Evolutionary conservation across 805 yeast genomes (phyloP), one percentile per base, ranked within the genome.

Genomic region (Pichia nakasei): DNA sequence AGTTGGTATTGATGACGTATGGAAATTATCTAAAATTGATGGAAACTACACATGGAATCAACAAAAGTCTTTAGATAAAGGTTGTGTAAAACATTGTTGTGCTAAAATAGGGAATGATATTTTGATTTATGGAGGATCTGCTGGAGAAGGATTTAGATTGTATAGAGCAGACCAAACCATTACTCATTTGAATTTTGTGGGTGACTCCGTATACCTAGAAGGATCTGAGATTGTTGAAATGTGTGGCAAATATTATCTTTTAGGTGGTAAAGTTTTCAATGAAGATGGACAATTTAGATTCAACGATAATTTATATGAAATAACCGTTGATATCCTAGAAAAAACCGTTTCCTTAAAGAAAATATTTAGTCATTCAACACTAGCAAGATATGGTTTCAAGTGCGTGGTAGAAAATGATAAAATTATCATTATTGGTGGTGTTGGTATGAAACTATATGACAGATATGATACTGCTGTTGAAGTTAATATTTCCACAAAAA

Each of bases 1-100:
- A 3, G 56, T 59, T 9, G 61, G 67, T 0, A 56, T 75, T 21
- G 26, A 52, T 5, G 81, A 76, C 39, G 55, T 64, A 26, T 76
- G 78, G 77, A 41, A 58, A 4, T 54, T 70, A 5, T 19, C n/a
- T 11, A 22, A 20, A 2, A 43, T 43, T 2, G 48, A 52, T 24
- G 43, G 43, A 12, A 4, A 22, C 4, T 54, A 50, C 13, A 31
- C 41, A 4, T 82, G 87, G 87, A 41, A 36, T 1, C 44, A 55
- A 37, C 48, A 63, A 2, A 55, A 57, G 0, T 54, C 62, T 8
- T 48, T 82, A 29, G 75, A 78, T 0, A 51, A 55, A 2, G 58
- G 73, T 5, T 65, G 85, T 41, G 70, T 67, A 35, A 65, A 85
- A 44, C 88, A 82, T 58, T 48, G 67, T 2, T 55, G 74, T 2